These are phyloP conservation scores for Xylariales sp. DNA, from an alignment of 2,329 filamentous ascomycete species.

Conservation along the genomic window DNA sequence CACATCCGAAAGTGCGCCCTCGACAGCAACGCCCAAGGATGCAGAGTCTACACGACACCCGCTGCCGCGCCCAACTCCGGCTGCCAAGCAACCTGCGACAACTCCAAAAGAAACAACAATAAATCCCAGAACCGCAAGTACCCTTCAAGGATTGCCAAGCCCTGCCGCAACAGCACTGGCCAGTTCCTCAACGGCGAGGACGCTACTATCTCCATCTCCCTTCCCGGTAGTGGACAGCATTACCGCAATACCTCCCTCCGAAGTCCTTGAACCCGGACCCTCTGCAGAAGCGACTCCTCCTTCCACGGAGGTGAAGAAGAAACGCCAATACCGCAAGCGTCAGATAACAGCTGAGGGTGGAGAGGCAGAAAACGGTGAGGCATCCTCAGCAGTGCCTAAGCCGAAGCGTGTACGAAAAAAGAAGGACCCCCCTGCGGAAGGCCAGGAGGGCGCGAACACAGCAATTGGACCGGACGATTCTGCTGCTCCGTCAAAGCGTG, in stretches of 20 bases:
- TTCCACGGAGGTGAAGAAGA: constrained; percentile 12
- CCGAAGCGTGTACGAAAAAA: constrained; percentile 23
- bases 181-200: not conserved
- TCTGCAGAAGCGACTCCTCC: not conserved
- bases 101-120: not conserved
- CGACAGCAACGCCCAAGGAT: not conserved
- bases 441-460: constrained; percentile 15
- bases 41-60: not conserved
- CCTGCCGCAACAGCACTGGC: constrained; percentile 1
- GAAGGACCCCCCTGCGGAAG: constrained; percentile 10
- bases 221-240: constrained; percentile 3
- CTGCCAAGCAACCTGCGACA: not conserved
- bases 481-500: constrained; percentile 14
- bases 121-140: not conserved
- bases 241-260: not conserved
- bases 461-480: constrained; percentile 16
- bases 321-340: constrained; percentile 19
- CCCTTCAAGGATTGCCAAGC: not conserved
- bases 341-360: constrained; percentile 14
- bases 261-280: not conserved
- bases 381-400: constrained; percentile 19
- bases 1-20: not conserved
- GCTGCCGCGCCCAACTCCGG: not conserved
- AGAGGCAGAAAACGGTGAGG: constrained; percentile 8
- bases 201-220: constrained; percentile 1